These are phyloP conservation scores for Aspergillus sclerotioniger DNA, from an alignment of 495 filamentous ascomycete genomes.

Conservation along the genomic window DNA sequence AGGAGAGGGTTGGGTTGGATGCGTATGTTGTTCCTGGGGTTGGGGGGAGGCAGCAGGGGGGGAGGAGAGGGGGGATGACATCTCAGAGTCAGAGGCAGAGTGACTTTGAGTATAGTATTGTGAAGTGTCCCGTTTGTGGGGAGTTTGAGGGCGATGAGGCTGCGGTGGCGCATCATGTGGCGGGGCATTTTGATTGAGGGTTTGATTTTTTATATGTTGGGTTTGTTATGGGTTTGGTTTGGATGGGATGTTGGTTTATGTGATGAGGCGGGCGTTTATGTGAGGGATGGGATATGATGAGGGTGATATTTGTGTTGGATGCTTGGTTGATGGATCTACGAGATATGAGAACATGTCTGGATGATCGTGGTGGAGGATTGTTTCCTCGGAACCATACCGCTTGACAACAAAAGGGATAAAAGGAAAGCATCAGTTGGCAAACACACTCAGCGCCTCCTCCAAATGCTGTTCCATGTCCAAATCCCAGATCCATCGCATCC, in stretches of 20 bases:
- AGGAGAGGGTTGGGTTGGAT: constrained; percentile 10
- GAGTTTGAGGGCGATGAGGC: constrained; percentile 27
- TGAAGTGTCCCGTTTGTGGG: constrained; percentile 27
- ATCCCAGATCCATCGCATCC: constrained; percentile 54
- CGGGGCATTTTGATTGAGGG: constrained; percentile 29
- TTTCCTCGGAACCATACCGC: too few species aligned
- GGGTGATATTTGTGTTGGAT: not conserved
- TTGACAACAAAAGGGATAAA: too few species aligned
- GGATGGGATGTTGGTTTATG: too few species aligned
- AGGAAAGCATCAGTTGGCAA: not conserved
- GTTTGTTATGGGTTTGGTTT: not conserved
- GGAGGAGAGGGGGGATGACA: not conserved
- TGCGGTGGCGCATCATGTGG: constrained; percentile 31
- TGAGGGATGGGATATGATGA: too few species aligned
- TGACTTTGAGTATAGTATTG: not conserved
- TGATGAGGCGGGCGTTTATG: too few species aligned
- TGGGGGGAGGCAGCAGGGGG: constrained; percentile 5
- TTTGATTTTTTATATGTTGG: too few species aligned
- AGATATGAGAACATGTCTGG: too few species aligned
- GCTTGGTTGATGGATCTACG: too few species aligned
- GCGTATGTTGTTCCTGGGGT: constrained; percentile 16
- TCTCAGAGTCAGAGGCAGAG: too few species aligned
- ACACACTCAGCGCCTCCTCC: constrained; percentile 19
- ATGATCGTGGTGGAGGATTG: too few species aligned
- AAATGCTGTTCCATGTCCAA: constrained; percentile 33